A percentile compares a stretch with the other conserved stretches of the same genome.
These are phyloP conservation scores for Penicillium sp. DNA, from an alignment of 2,329 filamentous ascomycete species.

Conservation along the genomic window DNA sequence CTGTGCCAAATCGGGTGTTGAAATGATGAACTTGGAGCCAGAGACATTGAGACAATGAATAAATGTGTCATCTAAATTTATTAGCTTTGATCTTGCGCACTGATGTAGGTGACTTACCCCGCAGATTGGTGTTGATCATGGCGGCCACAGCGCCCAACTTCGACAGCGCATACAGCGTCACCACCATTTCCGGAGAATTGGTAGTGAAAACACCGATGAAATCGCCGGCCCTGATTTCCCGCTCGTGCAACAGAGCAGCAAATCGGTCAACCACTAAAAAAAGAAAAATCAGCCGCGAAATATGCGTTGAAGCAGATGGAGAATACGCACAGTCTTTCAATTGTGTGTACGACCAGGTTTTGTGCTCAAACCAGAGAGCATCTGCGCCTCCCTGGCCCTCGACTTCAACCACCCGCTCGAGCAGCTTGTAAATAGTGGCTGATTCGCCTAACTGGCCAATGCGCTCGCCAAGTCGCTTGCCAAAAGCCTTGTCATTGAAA, in stretches of 20 bases:
- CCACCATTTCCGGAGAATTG: slow-evolving; percentile 53
- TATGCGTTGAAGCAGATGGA: neutral
- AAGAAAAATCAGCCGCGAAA: neutral
- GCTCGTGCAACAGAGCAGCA: slow-evolving; percentile 42
- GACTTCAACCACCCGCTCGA: slow-evolving; percentile 43
- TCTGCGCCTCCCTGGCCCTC: slow-evolving; percentile 41
- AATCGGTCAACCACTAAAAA: slow-evolving; percentile 46
- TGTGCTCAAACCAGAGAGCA: slow-evolving; percentile 52
- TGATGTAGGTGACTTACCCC: slow-evolving; percentile 35
- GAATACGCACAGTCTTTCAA: slow-evolving; percentile 42
- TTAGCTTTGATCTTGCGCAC: neutral
- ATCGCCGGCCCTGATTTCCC: slow-evolving; percentile 41
- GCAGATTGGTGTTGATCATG: slow-evolving; percentile 50
- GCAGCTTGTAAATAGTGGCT: slow-evolving; percentile 45
- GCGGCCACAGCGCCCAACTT: slow-evolving; percentile 49
- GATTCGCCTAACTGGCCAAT: slow-evolving; percentile 42
- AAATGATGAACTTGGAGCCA: slow-evolving; percentile 42
- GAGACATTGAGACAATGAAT: slow-evolving; percentile 48
- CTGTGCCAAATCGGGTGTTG: slow-evolving; percentile 46
- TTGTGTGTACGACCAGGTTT: slow-evolving; percentile 49
- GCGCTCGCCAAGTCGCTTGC: slow-evolving; percentile 35
- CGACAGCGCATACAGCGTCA: slow-evolving; percentile 46
- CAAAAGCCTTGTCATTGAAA: slow-evolving; percentile 34
- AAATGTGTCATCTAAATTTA: slow-evolving; percentile 43
- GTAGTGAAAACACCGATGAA: slow-evolving; percentile 50